These are phyloP conservation scores for Pseudogymnoascus sp. DNA, from an alignment of 2,329 filamentous ascomycete species.

Conservation along the genomic window DNA sequence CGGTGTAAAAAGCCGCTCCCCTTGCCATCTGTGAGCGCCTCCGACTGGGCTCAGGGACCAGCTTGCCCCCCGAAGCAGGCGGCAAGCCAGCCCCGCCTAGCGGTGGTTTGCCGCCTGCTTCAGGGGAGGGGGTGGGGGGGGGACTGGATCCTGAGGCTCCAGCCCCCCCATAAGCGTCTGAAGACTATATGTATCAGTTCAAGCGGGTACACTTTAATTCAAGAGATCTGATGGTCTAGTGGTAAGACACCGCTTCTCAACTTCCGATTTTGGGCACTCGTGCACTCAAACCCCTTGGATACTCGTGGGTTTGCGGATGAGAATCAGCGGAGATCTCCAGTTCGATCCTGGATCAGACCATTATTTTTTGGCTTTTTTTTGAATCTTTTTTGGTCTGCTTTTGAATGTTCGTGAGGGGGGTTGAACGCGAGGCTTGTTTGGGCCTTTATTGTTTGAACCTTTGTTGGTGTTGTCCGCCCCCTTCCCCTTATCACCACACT, in stretches of 20 bases:
- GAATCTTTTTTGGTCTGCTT: not conserved
- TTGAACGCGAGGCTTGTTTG: not conserved
- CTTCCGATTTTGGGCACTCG: slow-evolving; percentile 2
- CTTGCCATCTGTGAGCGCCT: not conserved
- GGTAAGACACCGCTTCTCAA: not conserved
- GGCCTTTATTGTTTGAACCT: not conserved
- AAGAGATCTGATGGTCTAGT: not conserved
- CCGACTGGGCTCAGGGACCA: not conserved
- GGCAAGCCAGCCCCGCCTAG: not conserved
- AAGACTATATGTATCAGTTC: not conserved
- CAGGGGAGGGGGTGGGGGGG: not conserved
- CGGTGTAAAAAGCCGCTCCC: not conserved
- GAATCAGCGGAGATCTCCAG: slow-evolving; percentile 2
- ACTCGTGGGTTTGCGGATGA: not conserved
- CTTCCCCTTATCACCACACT: not conserved
- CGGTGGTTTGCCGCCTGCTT: not conserved
- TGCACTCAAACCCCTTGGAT: not conserved
- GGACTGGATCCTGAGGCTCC: not conserved
- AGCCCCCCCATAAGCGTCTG: not conserved
- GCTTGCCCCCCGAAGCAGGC: not conserved
- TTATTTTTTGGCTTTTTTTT: not conserved
- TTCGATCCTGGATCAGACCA: not conserved
- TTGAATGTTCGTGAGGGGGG: not conserved
- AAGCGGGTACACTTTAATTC: not conserved
- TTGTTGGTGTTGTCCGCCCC: not conserved